Evolutionary conservation across 352 stramenopile genomes (phyloP).

Genomic region (Phytophthora boehmeriae): DNA sequence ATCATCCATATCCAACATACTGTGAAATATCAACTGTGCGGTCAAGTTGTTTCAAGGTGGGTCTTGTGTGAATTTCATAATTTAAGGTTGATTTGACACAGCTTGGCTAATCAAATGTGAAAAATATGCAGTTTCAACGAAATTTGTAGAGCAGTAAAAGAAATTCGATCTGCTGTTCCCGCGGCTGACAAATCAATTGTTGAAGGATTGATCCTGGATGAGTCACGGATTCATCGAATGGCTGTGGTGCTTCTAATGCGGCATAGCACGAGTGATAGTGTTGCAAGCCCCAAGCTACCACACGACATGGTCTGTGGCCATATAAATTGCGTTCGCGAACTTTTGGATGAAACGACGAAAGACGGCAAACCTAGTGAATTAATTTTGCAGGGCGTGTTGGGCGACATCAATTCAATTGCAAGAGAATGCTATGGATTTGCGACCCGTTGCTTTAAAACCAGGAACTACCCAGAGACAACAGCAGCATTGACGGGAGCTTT

Average conservation of each 20-base stretch:
- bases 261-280: conserved; percentile 6
- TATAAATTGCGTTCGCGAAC: conserved; percentile 30
- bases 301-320: conserved; percentile 30
- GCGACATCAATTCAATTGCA: conserved; percentile 64
- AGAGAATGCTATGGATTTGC: conserved; percentile 69
- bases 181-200: conserved; percentile 17
- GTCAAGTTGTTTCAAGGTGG: conserved; percentile 51
- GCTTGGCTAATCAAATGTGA: conserved; percentile 16
- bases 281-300: not conserved
- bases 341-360: conserved; percentile 52
- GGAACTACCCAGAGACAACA: conserved; percentile 46
- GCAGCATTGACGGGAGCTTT: conserved; percentile 52
- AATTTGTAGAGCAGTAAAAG: conserved; percentile 29
- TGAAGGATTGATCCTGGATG: conserved; percentile 43
- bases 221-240: conserved; percentile 56
- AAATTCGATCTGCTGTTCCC: conserved; percentile 19
- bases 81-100: not conserved
- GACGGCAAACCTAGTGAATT: conserved; percentile 22
- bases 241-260: conserved; percentile 36
- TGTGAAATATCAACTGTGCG: conserved; percentile 29
- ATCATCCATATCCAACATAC: conserved; percentile 28
- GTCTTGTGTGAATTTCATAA: not conserved
- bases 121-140: conserved; percentile 34
- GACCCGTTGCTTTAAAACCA: conserved; percentile 52
- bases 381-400: conserved; percentile 46